phyloP scores from a whole-genome alignment of 1,284 basidiomycete species.

The Tranzscheliella williamsii region DNA sequence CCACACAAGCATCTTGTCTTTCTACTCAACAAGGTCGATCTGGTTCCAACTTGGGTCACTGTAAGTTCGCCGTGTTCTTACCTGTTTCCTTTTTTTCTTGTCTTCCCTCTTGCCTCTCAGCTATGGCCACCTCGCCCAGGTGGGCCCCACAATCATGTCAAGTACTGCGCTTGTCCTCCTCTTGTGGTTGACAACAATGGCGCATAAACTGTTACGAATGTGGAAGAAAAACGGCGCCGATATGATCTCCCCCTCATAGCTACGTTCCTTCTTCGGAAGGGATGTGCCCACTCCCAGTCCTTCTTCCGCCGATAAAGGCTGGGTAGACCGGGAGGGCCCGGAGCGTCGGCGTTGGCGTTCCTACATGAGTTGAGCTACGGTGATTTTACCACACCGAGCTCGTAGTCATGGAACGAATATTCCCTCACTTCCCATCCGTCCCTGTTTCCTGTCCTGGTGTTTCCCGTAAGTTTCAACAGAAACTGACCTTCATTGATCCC shows the following conservation, averaged over 20 bases:
- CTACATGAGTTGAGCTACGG: conserved; percentile 56
- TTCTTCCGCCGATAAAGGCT: conserved; percentile 61
- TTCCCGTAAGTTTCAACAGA: no score
- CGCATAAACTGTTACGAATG: conserved; percentile 67
- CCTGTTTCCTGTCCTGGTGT: background rate
- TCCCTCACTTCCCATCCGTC: conserved; percentile 1
- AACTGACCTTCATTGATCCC: conserved; percentile 16
- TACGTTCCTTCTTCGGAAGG: conserved; percentile 59
- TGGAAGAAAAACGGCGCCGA: conserved; percentile 66
- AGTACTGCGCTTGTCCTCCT: conserved; percentile 50
- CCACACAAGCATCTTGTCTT: conserved; percentile 95
- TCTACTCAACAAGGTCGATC: conserved; percentile 96
- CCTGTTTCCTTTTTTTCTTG: background rate
- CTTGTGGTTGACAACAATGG: conserved; percentile 33
- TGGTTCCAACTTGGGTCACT: conserved; percentile 98
- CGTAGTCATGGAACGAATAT: conserved; percentile 57
- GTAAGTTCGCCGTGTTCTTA: conserved; percentile 66
- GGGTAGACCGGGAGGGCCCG: conserved; percentile 48
- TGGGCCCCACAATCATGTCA: conserved; percentile 59
- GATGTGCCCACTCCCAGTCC: conserved; percentile 50
- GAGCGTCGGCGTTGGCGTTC: conserved; percentile 46
- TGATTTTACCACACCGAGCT: conserved; percentile 30
- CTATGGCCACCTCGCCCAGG: conserved; percentile 7
- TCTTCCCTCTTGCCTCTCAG: conserved; percentile 3
- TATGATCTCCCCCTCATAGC: conserved; percentile 62